A percentile compares a stretch with the other conserved stretches of the same genome.
These are phyloP conservation scores for Nakazawaea wyomingensis DNA, from an alignment of 805 yeast species.

Conservation along the genomic window DNA sequence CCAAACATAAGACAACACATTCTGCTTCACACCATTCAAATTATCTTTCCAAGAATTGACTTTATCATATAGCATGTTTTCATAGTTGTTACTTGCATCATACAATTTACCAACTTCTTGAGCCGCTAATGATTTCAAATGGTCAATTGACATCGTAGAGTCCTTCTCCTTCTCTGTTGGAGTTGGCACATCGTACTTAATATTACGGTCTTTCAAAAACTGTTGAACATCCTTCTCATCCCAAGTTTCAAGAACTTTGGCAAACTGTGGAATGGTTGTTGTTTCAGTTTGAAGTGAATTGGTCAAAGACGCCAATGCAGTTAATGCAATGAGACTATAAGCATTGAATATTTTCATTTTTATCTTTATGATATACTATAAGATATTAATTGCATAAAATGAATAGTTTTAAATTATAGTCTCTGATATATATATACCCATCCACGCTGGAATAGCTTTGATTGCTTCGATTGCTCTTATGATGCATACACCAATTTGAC, in stretches of 20 bases:
- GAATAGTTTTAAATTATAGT: no score
- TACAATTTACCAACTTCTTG: conserved; percentile 23
- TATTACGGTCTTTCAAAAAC: conserved; percentile 25
- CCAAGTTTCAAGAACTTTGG: conserved; percentile 12
- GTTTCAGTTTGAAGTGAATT: not conserved
- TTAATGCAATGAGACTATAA: not conserved
- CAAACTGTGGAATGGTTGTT: conserved; percentile 7
- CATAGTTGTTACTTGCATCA: conserved; percentile 10
- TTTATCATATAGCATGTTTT: not conserved
- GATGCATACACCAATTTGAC: no score
- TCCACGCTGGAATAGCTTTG: no score
- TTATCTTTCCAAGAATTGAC: conserved; percentile 12
- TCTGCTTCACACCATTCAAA: conserved; percentile 17
- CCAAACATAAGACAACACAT: conserved; percentile 18
- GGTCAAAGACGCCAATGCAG: not conserved
- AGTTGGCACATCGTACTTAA: conserved; percentile 20
- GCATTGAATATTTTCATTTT: not conserved
- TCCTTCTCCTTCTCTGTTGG: conserved; percentile 19
- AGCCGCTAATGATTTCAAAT: conserved; percentile 23
- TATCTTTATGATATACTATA: no score
- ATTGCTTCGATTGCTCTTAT: no score
- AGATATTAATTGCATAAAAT: no score
- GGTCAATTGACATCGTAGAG: conserved; percentile 13
- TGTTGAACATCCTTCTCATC: conserved; percentile 24
- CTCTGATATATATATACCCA: no score